Percentiles rank a stretch among this genome's conserved stretches.
Conservation (phyloP, 2,329 filamentous ascomycete genomes). For the Colletotrichum noveboracense region DNA sequence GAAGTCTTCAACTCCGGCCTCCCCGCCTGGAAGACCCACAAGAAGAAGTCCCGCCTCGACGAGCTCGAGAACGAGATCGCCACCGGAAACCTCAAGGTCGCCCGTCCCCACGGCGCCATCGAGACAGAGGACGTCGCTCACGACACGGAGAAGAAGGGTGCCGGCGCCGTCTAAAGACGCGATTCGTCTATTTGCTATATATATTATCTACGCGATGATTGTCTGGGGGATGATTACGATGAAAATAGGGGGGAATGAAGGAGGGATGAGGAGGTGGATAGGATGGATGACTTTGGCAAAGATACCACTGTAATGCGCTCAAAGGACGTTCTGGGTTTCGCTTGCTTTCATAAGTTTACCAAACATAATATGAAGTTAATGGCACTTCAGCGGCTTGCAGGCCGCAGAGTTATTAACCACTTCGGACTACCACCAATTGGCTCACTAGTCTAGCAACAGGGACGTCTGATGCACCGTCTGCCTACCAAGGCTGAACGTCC, state of each 20-base stretch:
- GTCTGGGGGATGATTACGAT: background rate
- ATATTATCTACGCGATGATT: background rate
- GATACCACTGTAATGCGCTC: background rate
- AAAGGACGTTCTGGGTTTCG: background rate
- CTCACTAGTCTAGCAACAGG: background rate
- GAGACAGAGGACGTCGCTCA: background rate
- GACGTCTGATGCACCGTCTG: background rate
- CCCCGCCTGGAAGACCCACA: constrained; percentile 61
- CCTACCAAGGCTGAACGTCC: background rate
- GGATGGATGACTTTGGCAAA: background rate
- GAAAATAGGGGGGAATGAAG: background rate
- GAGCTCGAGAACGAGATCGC: constrained; percentile 53
- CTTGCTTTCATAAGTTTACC: background rate
- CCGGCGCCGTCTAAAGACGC: background rate
- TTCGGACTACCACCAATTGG: accelerated
- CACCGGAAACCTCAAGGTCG: constrained; percentile 45
- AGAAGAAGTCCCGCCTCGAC: constrained; percentile 50
- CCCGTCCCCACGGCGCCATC: background rate
- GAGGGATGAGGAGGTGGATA: background rate
- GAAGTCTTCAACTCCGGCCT: constrained; percentile 69
- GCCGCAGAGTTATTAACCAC: background rate
- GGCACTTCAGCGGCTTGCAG: background rate
- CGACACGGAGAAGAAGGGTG: constrained; percentile 21
- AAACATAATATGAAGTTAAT: background rate
- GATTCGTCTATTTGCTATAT: background rate